These are phyloP conservation scores for Lachnellula arida DNA, from an alignment of 2,329 filamentous ascomycete species.

Conservation along the genomic window DNA sequence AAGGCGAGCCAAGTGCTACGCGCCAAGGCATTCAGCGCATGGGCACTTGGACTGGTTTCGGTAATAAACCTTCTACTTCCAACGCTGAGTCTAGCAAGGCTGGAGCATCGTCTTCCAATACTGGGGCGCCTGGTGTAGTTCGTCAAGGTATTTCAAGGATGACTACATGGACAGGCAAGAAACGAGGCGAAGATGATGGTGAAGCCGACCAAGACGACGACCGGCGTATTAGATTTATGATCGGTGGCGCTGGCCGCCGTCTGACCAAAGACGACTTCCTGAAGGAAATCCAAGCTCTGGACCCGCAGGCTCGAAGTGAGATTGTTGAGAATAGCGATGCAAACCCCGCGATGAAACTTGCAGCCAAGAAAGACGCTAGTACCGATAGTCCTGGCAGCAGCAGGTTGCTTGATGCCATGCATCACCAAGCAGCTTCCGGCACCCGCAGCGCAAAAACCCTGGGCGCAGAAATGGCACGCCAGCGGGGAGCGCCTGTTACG, in stretches of 20 bases:
- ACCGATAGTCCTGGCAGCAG: slow-evolving; percentile 20
- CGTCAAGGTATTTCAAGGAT: slow-evolving; percentile 26
- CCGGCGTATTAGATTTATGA: slow-evolving; percentile 68
- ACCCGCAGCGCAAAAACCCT: slow-evolving; percentile 11
- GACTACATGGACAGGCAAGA: slow-evolving; percentile 26
- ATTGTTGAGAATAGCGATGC: slow-evolving; percentile 28
- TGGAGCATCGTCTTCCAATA: background rate
- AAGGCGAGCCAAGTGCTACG: slow-evolving; percentile 15
- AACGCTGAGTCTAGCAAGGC: slow-evolving; percentile 3
- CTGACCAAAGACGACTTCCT: slow-evolving; percentile 82
- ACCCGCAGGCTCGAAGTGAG: slow-evolving; percentile 51
- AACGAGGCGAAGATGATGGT: slow-evolving; percentile 18
- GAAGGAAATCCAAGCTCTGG: slow-evolving; percentile 65
- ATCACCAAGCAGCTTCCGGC: slow-evolving; percentile 10
- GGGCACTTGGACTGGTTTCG: slow-evolving; percentile 26
- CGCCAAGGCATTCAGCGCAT: slow-evolving; percentile 25
- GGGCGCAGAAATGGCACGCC: slow-evolving; percentile 19
- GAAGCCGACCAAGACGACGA: slow-evolving; percentile 59
- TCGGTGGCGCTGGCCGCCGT: slow-evolving; percentile 64
- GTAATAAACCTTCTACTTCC: slow-evolving; percentile 8
- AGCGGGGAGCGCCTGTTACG: slow-evolving; percentile 12
- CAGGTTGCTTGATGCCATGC: slow-evolving; percentile 36
- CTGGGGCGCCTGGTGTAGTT: slow-evolving; percentile 2
- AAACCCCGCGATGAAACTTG: slow-evolving; percentile 26
- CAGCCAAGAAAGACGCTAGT: slow-evolving; percentile 28